Evolutionary conservation across 2,329 filamentous ascomycete species (phyloP).

Genomic region (Paecilomyces fulvus): DNA sequence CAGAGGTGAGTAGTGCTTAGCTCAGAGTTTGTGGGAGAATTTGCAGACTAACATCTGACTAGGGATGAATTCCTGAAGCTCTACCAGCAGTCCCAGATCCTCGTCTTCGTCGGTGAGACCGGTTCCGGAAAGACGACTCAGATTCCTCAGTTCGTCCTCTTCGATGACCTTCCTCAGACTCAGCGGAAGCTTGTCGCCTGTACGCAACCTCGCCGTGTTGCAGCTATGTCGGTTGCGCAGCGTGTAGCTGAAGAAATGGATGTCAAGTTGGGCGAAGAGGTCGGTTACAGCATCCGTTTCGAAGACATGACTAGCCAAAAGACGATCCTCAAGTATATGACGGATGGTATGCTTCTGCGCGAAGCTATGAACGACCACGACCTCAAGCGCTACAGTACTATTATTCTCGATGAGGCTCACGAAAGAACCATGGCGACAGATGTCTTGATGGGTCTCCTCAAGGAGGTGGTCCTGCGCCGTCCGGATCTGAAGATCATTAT

Average conservation of each 20-base stretch:
- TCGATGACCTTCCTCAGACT: constrained; percentile 84
- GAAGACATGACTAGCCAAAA: constrained; percentile 85
- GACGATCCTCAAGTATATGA: constrained; percentile 99
- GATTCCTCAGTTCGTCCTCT: constrained; percentile 96
- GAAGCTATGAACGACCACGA: constrained; percentile 96
- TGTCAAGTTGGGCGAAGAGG: constrained; percentile 82
- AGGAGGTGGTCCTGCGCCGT: constrained; percentile 73
- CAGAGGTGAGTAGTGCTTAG: constrained; percentile 55
- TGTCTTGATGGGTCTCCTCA: constrained; percentile 92
- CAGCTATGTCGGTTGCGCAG: constrained; percentile 96
- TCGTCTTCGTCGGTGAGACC: constrained; percentile 97
- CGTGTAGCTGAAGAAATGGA: constrained; percentile 97
- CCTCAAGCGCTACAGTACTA: constrained; percentile 86
- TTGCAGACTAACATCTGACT: constrained; percentile 3
- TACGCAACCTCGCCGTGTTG: constrained; percentile 94
- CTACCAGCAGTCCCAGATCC: constrained; percentile 89
- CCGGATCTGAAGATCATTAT: constrained; percentile 96
- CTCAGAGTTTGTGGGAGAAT: constrained; percentile 1
- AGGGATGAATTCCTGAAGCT: constrained; percentile 87
- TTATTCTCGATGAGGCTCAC: constrained; percentile 98
- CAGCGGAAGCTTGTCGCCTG: constrained; percentile 88
- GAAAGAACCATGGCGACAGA: constrained; percentile 95
- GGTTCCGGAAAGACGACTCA: constrained; percentile 99
- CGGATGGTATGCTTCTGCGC: constrained; percentile 93
- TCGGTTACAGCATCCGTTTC: constrained; percentile 98